Conservation (phyloP, 129 eudicot species). For the Calendula officinalis region DNA sequence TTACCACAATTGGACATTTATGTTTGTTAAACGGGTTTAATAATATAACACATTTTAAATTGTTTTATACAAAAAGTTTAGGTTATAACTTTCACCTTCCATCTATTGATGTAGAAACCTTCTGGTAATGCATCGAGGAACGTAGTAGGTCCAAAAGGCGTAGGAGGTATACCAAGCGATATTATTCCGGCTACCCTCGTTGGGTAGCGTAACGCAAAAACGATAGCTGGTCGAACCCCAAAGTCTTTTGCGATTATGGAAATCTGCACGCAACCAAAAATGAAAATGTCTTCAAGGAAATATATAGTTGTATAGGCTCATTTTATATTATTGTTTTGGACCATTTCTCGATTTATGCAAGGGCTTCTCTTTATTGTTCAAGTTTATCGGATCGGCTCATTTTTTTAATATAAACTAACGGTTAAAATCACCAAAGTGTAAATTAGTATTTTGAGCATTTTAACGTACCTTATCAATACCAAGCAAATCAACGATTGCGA, state of each 20-base stretch:
- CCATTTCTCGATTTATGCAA: too few species aligned
- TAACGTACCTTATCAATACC: conserved; percentile 28
- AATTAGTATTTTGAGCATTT: too few species aligned
- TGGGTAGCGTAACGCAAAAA: conserved; percentile 31
- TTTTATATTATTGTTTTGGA: too few species aligned
- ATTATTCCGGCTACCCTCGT: conserved; percentile 26
- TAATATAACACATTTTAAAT: too few species aligned
- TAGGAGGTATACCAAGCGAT: conserved; percentile 42
- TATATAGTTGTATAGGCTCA: too few species aligned
- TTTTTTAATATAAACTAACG: too few species aligned
- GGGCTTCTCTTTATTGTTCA: too few species aligned
- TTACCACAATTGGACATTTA: background rate
- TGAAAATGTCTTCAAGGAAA: too few species aligned
- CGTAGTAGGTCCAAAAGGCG: conserved; percentile 11
- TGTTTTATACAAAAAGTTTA: too few species aligned
- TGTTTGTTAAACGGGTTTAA: background rate
- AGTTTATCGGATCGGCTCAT: too few species aligned
- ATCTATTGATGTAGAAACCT: conserved; percentile 48
- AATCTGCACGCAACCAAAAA: conserved; percentile 18
- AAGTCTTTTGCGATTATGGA: conserved; percentile 32
- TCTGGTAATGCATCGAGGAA: conserved; percentile 28
- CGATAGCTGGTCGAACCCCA: conserved; percentile 17
- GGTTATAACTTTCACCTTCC: conserved; percentile 45
- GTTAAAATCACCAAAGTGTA: too few species aligned
- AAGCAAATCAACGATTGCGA: conserved; percentile 31